Evolutionary conservation across 345 rosid genomes (phyloP).

Genomic region (Eucalyptus sp.): DNA sequence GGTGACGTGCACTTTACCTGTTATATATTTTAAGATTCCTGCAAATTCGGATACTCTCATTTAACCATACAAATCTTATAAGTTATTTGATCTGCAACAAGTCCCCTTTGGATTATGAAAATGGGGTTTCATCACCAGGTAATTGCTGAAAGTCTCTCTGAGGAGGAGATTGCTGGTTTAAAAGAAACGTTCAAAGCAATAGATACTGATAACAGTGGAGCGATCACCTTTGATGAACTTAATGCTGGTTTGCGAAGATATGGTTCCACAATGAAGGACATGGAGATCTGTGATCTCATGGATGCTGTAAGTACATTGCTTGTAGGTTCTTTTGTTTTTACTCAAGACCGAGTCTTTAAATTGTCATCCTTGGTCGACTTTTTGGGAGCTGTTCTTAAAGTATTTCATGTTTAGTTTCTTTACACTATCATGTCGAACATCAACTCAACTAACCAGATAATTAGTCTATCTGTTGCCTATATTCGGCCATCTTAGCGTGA

Average conservation of each 20-base stretch:
- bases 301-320: conserved; percentile 55
- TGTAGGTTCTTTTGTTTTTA: not conserved
- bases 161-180: conserved; percentile 95
- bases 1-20: not conserved
- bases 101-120: not conserved
- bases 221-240: conserved; percentile 89
- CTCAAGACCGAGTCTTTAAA: not conserved
- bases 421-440: not conserved
- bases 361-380: not conserved
- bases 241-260: conserved; percentile 89
- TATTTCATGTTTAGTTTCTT: not conserved
- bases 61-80: not conserved
- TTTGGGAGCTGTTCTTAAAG: not conserved
- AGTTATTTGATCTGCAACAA: not conserved
- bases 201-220: conserved; percentile 92
- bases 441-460: not conserved
- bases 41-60: not conserved
- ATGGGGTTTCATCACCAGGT: conserved; percentile 27
- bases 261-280: conserved; percentile 83
- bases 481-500: not conserved
- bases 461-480: not conserved
- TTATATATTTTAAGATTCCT: not conserved
- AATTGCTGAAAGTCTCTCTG: conserved; percentile 96
- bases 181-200: conserved; percentile 77
- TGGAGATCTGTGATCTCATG: conserved; percentile 90